Conservation (phyloP, 1,284 basidiomycete species). For the Pascua guehoae region DNA sequence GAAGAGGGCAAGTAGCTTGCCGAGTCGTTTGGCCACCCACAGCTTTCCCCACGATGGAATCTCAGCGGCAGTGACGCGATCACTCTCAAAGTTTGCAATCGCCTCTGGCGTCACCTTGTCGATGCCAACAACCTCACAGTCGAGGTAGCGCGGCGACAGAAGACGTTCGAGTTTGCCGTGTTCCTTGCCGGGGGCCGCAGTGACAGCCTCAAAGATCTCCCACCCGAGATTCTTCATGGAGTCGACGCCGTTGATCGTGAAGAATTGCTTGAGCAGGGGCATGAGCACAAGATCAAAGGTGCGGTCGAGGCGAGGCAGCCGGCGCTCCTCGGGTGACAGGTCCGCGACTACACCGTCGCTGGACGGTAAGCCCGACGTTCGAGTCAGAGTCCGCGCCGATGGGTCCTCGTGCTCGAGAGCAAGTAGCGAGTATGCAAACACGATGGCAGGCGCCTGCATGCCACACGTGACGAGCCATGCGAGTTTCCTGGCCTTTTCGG, state of each 20-base stretch:
- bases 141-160: slow-evolving; percentile 27
- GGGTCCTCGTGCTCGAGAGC: slow-evolving; percentile 35
- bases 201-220: slow-evolving; percentile 40
- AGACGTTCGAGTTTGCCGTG: slow-evolving; percentile 31
- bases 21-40: slow-evolving; percentile 35
- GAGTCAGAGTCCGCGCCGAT: slow-evolving; percentile 29
- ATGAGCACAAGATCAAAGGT: slow-evolving; percentile 35
- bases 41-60: slow-evolving; percentile 39
- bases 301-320: slow-evolving; percentile 30
- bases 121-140: slow-evolving; percentile 25
- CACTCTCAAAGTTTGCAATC: slow-evolving; percentile 5
- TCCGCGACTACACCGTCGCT: slow-evolving; percentile 31
- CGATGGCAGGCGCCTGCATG: slow-evolving; percentile 23
- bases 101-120: slow-evolving; percentile 15
- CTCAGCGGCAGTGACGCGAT: slow-evolving; percentile 25
- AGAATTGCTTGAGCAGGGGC: slow-evolving; percentile 31
- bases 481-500: slow-evolving; percentile 31
- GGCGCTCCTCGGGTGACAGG: slow-evolving; percentile 21
- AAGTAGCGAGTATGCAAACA: slow-evolving; percentile 43
- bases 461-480: slow-evolving; percentile 35
- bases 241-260: slow-evolving; percentile 36
- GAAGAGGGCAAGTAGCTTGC: slow-evolving; percentile 33
- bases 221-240: slow-evolving; percentile 35
- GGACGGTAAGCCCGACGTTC: slow-evolving; percentile 32
- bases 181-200: slow-evolving; percentile 3